Percentiles rank a stretch among this genome's conserved stretches.
These are phyloP conservation scores for Spencermartinsiella ligniputridi DNA, from an alignment of 1,139 yeast genomes.

Conservation along the genomic window DNA sequence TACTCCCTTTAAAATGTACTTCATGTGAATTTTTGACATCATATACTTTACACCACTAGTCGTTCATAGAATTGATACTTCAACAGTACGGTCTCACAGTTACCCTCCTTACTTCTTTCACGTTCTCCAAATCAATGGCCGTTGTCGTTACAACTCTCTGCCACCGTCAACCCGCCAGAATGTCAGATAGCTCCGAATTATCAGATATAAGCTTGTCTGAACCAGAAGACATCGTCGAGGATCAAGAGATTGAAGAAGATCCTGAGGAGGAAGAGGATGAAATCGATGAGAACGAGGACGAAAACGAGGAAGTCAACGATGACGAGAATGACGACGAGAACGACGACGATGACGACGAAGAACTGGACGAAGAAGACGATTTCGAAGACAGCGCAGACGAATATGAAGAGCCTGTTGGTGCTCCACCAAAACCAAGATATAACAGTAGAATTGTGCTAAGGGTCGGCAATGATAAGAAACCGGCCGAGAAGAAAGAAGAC, in stretches of 20 bases:
- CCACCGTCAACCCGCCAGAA: too few species aligned
- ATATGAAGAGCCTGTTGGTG: slow-evolving; percentile 3
- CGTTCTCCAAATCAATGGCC: too few species aligned
- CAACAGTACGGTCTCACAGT: too few species aligned
- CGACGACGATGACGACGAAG: slow-evolving; percentile 18
- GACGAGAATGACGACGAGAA: slow-evolving; percentile 23
- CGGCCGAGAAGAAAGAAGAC: not conserved
- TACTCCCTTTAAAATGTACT: too few species aligned
- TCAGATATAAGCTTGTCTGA: slow-evolving; percentile 19
- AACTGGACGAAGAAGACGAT: slow-evolving; percentile 12
- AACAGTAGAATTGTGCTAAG: not conserved
- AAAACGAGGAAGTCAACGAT: slow-evolving; percentile 15
- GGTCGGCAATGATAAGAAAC: not conserved
- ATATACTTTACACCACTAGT: too few species aligned
- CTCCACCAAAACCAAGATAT: not conserved
- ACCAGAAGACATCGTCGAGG: slow-evolving; percentile 18
- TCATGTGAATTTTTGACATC: too few species aligned
- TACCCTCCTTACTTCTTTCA: too few species aligned
- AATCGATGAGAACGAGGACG: slow-evolving; percentile 20
- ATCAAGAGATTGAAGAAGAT: slow-evolving; percentile 18
- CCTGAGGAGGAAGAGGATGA: slow-evolving; percentile 19
- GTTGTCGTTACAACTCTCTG: too few species aligned
- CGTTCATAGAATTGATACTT: too few species aligned
- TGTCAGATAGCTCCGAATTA: slow-evolving; percentile 21
- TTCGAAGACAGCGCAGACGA: slow-evolving; percentile 20